These are phyloP conservation scores for Globisporangium parvum DNA, from an alignment of 352 stramenopile species.

Conservation along the genomic window DNA sequence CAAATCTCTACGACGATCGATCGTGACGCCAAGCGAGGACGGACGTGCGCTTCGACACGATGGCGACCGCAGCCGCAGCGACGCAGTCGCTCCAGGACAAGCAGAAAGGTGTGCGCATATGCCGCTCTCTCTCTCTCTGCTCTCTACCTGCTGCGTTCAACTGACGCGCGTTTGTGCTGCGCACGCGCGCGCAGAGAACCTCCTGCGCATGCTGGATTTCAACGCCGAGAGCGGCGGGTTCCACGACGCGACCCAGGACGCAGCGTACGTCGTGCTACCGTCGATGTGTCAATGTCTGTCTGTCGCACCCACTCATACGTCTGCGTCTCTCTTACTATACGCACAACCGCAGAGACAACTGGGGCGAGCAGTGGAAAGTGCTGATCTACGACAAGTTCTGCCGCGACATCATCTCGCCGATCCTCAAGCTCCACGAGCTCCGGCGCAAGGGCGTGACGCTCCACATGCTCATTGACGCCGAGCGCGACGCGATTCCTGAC, in stretches of 20 bases:
- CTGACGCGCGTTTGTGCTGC: not conserved
- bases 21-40: not conserved
- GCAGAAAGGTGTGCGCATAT: slow-evolving; percentile 54
- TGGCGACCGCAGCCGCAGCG: slow-evolving; percentile 30
- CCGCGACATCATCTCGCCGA: slow-evolving; percentile 96
- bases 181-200: slow-evolving; percentile 38
- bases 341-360: slow-evolving; percentile 41
- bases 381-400: slow-evolving; percentile 96
- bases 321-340: not conserved
- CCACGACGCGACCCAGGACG: slow-evolving; percentile 29
- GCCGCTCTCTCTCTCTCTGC: not conserved
- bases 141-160: not conserved
- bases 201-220: slow-evolving; percentile 84
- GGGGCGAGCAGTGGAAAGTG: slow-evolving; percentile 92
- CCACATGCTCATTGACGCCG: slow-evolving; percentile 93
- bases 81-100: slow-evolving; percentile 71
- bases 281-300: not conserved
- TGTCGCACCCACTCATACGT: not conserved
- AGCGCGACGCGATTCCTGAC: slow-evolving; percentile 95
- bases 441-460: slow-evolving; percentile 96
- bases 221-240: slow-evolving; percentile 54
- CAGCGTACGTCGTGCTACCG: slow-evolving; percentile 18
- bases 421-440: slow-evolving; percentile 96
- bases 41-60: not conserved
- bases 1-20: no score